Base-by-base conservation (phyloP, 2,329 filamentous ascomycete species). In the Sporothrix inflata region DNA sequence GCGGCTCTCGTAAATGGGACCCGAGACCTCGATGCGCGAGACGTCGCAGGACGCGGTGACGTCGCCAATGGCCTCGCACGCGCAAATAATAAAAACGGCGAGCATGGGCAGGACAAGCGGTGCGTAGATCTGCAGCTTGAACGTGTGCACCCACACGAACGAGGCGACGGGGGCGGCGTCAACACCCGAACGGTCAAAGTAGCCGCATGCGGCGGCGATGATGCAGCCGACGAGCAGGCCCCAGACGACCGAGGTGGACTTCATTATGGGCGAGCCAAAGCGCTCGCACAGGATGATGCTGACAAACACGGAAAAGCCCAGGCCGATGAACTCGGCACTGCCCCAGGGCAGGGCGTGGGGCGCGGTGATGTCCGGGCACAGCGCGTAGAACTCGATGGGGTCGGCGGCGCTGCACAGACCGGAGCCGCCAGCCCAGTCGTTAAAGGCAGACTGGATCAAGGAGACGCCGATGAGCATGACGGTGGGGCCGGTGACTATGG, bases 201-300 rank as follows among this genome's bases (percentile, higher is more conserved):
- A 96, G 40, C 92, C 92, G 69, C 87, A 90, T 1, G 92, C 92
- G 0, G 86, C 92, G 12, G 91, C 92, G 74, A 96, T 92, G 77
- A 94, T 91, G 81, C 92, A 94, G 61, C 93, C 93, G 1, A 91
- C 84, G 0, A 94, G 85, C 5, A 94, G 85, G 16, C 93, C 92
- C 71, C 94, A 85, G 55, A 94, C 88, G 42, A 95, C 92, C 40
- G 90, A 90, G 8, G 89, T 91, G 2, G 90, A 92, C 79, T 94
- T 94, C 91, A 96, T 94, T 75, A 96, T 91, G 0, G 93, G 93
- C 0, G 92, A 87, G 1, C 93, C 93, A 76, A 94, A 94, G 12
- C 92, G 88, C 80, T 96, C 93, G 79, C 91, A 93, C 14, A 95
- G 79, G 73, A 96, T 90, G 78, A 96, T 95, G 38, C 91, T 92